These are phyloP conservation scores for Mycena olivaceomarginata DNA, from an alignment of 768 basidiomycete genomes.

Conservation along the genomic window DNA sequence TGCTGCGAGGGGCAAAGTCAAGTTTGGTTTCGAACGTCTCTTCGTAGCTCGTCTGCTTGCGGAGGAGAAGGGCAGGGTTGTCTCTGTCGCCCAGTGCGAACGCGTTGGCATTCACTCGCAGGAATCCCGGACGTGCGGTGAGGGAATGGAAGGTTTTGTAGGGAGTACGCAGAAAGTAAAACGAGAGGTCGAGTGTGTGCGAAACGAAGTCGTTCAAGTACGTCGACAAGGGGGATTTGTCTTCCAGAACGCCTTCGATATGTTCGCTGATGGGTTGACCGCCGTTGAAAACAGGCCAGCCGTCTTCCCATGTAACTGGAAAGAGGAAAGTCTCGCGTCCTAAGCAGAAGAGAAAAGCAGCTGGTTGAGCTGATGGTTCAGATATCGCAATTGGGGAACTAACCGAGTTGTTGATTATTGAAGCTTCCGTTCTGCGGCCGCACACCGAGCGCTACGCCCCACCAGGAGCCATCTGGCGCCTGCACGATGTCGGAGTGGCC, in stretches of 20 bases:
- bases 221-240: slow-evolving; percentile 48
- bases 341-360: slow-evolving; percentile 19
- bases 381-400: neutral
- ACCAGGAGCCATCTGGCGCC: slow-evolving; percentile 59
- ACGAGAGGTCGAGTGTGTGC: slow-evolving; percentile 52
- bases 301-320: slow-evolving; percentile 61
- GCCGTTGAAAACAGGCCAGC: slow-evolving; percentile 62
- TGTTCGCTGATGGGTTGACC: slow-evolving; percentile 56
- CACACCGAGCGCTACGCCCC: slow-evolving; percentile 63
- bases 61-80: slow-evolving; percentile 58
- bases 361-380: neutral
- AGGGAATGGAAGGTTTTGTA: slow-evolving; percentile 61
- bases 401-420: slow-evolving; percentile 59
- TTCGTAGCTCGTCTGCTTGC: slow-evolving; percentile 61
- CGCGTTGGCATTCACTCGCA: slow-evolving; percentile 57
- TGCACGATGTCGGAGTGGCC: slow-evolving; percentile 62
- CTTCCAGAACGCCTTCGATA: slow-evolving; percentile 52
- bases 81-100: slow-evolving; percentile 63
- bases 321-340: slow-evolving; percentile 64
- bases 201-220: slow-evolving; percentile 56
- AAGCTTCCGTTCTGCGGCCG: slow-evolving; percentile 58
- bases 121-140: slow-evolving; percentile 51
- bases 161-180: slow-evolving; percentile 62
- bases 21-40: slow-evolving; percentile 60
- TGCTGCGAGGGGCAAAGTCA: slow-evolving; percentile 54